phyloP scores from a whole-genome alignment of 768 basidiomycete genomes.

The Rhizopogon sp. region DNA sequence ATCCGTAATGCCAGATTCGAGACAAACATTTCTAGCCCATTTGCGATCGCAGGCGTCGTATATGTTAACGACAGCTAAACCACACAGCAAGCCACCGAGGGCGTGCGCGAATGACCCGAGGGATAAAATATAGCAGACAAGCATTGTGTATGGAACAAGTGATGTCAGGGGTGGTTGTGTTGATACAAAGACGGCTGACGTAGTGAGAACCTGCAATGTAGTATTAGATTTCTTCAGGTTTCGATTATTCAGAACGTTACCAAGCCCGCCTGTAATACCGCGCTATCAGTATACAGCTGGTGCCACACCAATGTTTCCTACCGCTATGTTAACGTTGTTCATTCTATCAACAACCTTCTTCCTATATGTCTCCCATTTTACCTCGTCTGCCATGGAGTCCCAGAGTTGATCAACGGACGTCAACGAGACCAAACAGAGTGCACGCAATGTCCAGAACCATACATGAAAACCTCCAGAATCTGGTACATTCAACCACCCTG shows the following conservation, averaged over 20 bases:
- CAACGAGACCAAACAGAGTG: neutral
- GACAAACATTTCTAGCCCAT: neutral
- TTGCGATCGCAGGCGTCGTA: neutral
- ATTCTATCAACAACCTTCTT: neutral
- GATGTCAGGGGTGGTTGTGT: neutral
- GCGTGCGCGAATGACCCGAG: conserved; percentile 2
- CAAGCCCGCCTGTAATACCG: neutral
- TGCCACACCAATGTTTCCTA: neutral
- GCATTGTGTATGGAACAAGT: neutral
- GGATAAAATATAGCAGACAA: neutral
- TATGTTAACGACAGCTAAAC: neutral
- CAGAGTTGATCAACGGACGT: neutral
- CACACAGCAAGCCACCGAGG: neutral
- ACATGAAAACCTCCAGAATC: too few species aligned
- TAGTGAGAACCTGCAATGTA: neutral
- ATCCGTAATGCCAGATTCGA: neutral
- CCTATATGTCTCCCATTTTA: neutral
- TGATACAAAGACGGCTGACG: neutral
- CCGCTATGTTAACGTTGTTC: neutral
- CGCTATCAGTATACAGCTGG: neutral
- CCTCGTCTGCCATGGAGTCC: neutral
- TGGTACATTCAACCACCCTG: too few species aligned
- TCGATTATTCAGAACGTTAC: neutral
- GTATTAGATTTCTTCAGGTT: neutral
- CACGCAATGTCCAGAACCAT: neutral